Percentiles rank a stretch among this genome's conserved stretches.
Evolutionary conservation across 208 protist species (phyloP).

Genomic region (Acanthamoeba lenticulata): DNA sequence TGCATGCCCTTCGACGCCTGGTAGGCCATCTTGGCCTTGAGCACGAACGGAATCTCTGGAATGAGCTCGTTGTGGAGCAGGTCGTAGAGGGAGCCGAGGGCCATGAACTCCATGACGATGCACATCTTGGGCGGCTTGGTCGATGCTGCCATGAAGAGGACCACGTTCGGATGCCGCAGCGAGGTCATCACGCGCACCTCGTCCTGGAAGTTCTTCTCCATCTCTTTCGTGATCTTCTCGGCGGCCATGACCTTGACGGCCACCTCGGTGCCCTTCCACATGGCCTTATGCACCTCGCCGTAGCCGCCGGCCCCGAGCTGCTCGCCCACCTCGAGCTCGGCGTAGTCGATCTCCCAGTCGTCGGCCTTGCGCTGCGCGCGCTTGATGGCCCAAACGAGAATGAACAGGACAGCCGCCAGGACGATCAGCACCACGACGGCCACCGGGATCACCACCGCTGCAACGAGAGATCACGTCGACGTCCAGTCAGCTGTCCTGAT

Average conservation of each 20-base stretch:
- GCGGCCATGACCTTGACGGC: conserved; percentile 24
- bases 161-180: conserved; percentile 77
- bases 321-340: conserved; percentile 18
- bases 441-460: background rate
- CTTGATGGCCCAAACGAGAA: no score
- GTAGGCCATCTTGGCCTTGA: background rate
- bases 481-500: background rate
- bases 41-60: background rate
- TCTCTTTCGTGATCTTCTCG: background rate
- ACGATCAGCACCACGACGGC: background rate
- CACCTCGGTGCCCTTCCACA: background rate
- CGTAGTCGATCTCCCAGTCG: conserved; percentile 10
- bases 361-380: background rate
- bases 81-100: conserved; percentile 18
- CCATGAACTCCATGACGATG: conserved; percentile 54
- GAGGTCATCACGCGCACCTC: conserved; percentile 73
- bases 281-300: background rate
- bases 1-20: background rate
- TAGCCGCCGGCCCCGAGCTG: background rate
- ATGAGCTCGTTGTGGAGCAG: background rate
- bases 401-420: background rate
- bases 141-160: conserved; percentile 79
- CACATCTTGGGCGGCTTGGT: background rate
- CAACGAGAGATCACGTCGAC: background rate
- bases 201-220: conserved; percentile 26